These are phyloP conservation scores for Hylodesmum podocarpum DNA, from an alignment of 306 rosid genomes.

Conservation along the genomic window DNA sequence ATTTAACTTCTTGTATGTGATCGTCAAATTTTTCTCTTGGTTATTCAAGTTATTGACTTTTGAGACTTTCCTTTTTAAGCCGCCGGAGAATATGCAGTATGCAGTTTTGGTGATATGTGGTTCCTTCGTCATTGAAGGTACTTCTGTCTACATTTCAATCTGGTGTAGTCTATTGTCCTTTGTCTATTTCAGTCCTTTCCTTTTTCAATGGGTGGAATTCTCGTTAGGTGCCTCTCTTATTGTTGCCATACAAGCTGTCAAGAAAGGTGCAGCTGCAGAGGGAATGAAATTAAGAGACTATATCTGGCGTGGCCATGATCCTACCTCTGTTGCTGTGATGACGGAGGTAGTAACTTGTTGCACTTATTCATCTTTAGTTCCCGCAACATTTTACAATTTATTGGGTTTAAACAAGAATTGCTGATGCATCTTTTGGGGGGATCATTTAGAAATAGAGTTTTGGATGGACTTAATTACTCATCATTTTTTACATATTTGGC, in stretches of 20 bases:
- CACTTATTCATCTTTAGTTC: constrained; percentile 1
- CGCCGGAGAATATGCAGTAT: constrained; percentile 73
- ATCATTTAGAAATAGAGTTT: not conserved
- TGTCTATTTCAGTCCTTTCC: constrained; percentile 8
- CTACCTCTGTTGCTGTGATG: constrained; percentile 99
- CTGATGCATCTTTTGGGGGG: not conserved
- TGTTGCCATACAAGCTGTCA: constrained; percentile 99
- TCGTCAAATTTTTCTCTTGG: constrained; percentile 6
- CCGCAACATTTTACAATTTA: constrained; percentile 1
- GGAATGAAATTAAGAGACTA: constrained; percentile 93
- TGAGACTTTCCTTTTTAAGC: constrained; percentile 56
- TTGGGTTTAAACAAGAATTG: constrained; percentile 1
- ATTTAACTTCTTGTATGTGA: not conserved
- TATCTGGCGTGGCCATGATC: constrained; percentile 98
- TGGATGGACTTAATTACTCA: not conserved
- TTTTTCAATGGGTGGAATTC: constrained; percentile 22
- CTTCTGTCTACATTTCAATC: constrained; percentile 23
- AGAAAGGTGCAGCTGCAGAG: constrained; percentile 95
- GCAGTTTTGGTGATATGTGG: constrained; percentile 94
- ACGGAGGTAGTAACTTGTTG: constrained; percentile 73
- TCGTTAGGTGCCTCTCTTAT: constrained; percentile 83
- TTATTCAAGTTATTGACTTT: constrained; percentile 24
- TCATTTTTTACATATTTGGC: not conserved
- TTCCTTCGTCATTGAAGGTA: constrained; percentile 93
- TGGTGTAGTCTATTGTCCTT: constrained; percentile 8